phyloP scores from a whole-genome alignment of 2,329 filamentous ascomycete species.

The Fonsecaea pedrosoi region DNA sequence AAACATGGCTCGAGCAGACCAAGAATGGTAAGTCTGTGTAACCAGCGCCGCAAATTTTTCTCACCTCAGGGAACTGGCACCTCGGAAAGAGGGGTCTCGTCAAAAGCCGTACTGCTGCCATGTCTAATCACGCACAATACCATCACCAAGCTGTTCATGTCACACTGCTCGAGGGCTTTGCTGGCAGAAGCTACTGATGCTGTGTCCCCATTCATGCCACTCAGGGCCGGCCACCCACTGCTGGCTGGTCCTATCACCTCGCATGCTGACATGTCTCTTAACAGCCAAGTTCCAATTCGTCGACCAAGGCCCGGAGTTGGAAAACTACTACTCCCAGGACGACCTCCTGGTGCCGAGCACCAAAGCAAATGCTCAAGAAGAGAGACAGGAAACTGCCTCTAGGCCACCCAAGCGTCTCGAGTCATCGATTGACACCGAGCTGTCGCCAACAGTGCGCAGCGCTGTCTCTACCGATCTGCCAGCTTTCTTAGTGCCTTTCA shows the following conservation, averaged over 20 bases:
- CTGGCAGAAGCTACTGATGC: constrained; percentile 23
- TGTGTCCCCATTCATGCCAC: constrained; percentile 18
- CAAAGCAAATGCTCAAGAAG: constrained; percentile 25
- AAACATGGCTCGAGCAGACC: constrained; percentile 40
- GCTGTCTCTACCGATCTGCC: constrained; percentile 25
- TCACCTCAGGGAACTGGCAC: not conserved
- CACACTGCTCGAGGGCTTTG: constrained; percentile 18
- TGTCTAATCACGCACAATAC: constrained; percentile 12
- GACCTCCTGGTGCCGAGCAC: constrained; percentile 25
- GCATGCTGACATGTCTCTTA: constrained; percentile 15
- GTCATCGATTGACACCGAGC: constrained; percentile 15
- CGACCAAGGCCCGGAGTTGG: constrained; percentile 39
- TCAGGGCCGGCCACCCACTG: constrained; percentile 2
- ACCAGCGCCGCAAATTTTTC: constrained; percentile 21
- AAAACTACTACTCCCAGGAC: constrained; percentile 40
- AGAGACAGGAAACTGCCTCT: constrained; percentile 23
- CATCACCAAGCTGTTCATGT: constrained; percentile 16
- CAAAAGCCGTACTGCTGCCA: constrained; percentile 21
- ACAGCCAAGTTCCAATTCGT: constrained; percentile 41
- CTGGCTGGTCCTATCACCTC: constrained; percentile 19
- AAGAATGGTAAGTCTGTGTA: constrained; percentile 40
- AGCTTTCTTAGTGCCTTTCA: constrained; percentile 23
- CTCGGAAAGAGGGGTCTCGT: not conserved
- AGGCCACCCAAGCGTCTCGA: constrained; percentile 18
- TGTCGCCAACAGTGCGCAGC: constrained; percentile 27